Conservation (phyloP, 192 early-diverging fungal species). For the Coemansia guatemalensis region DNA sequence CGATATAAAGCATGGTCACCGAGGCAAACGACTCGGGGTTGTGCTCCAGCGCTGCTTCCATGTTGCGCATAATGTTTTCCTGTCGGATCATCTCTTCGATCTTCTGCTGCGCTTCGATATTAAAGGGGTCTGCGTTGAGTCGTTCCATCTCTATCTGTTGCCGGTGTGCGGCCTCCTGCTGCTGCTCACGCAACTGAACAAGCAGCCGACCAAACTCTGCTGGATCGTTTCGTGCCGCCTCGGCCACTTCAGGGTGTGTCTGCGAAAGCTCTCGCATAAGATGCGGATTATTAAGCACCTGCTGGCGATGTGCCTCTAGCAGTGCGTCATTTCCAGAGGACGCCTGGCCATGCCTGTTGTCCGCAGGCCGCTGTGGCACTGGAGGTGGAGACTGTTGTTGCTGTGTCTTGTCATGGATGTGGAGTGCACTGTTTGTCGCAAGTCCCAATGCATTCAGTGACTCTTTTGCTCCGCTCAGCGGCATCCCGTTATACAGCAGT, state of each 20-base stretch:
- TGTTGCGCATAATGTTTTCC: conserved; percentile 79
- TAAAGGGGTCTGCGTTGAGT: conserved; percentile 80
- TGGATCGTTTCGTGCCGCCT: conserved; percentile 30
- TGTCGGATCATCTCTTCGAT: conserved; percentile 91
- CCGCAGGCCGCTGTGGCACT: background rate
- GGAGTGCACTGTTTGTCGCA: conserved; percentile 70
- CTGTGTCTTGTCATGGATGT: conserved; percentile 51
- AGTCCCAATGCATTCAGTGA: conserved; percentile 69
- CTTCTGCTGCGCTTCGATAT: conserved; percentile 83
- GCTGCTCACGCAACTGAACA: conserved; percentile 13
- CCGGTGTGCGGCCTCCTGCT: conserved; percentile 10
- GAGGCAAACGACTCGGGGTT: conserved; percentile 93
- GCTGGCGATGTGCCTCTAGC: conserved; percentile 37
- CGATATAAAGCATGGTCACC: conserved; percentile 90
- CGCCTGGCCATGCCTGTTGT: conserved; percentile 1
- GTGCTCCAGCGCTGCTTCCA: conserved; percentile 86
- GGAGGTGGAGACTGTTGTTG: background rate
- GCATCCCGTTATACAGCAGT: conserved; percentile 65
- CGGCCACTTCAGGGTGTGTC: conserved; percentile 27
- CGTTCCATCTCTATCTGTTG: conserved; percentile 57
- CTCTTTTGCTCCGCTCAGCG: conserved; percentile 60
- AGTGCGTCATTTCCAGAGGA: conserved; percentile 10
- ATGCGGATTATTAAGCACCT: conserved; percentile 31
- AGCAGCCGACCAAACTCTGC: conserved; percentile 22
- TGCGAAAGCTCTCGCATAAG: conserved; percentile 28